Base-by-base conservation (phyloP, 192 early-diverging fungal genomes). In the Phlyctochytrium arcticum region DNA sequence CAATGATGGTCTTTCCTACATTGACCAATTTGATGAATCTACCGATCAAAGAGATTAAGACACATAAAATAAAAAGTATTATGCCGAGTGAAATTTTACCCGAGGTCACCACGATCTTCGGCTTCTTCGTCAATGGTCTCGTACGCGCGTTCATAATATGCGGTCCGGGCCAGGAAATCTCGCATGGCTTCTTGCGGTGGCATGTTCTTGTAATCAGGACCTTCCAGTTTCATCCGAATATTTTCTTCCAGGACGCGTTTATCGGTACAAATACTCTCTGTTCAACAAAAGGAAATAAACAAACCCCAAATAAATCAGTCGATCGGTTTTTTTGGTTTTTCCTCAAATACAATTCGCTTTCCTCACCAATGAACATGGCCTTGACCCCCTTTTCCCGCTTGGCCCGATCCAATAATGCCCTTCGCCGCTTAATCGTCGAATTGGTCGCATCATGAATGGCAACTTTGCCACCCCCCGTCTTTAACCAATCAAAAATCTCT, bases 1-100 rank as follows among this genome's bases (percentile, higher is more conserved):
- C 92, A 70, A 96, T 92, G 3, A 96, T 67, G 74, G 96, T 98
- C 59, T 92, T 91, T 55, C 96, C 96, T 6, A 97, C 94, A 75
- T 99, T 92, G 59, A 95, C 89, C 47, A 98, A 79, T 71, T 99
- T 98, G 80, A 95, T 94, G 74, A 91, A 99, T 54, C 90, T 88
- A 7, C 86, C 1, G 31, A 0, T 8, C 30, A 57, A n/a, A n/a
- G 6, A 29, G 6, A 57, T 35, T 49, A 60, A 48, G 42, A 48
- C 7, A 46, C 5, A 21, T 50, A 7, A 21, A 60, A 60, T 10
- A 48, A 46, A 42, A 42, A 42, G n/a, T 42, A 42, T n/a, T n/a
- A 42, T 10, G 37, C 37, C 8, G 8, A 42, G 21, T n/a, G 21
- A 44, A 12, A 44, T n/a, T 19, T 19, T 12, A 44, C 39, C 21